Percentiles rank a stretch among this genome's conserved stretches.
Conservation (phyloP, 257 asterid genomes). For the Capsicum pubescens region DNA sequence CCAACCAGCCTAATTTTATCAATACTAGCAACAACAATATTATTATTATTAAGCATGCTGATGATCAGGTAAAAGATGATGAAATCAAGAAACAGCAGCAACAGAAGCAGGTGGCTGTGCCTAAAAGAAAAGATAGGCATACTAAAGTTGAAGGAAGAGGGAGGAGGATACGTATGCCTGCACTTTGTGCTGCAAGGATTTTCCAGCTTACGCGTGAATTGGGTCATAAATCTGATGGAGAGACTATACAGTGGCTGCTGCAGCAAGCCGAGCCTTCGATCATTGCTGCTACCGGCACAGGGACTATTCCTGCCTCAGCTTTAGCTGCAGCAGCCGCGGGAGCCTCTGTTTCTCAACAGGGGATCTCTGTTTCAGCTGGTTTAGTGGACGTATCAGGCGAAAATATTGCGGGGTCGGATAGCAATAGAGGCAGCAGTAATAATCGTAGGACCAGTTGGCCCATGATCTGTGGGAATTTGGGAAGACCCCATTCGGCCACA, state of each 20-base stretch:
- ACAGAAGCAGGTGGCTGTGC: slow-evolving; percentile 35
- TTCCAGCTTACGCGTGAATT: slow-evolving; percentile 74
- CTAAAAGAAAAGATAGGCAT: slow-evolving; percentile 74
- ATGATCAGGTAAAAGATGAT: slow-evolving; percentile 47
- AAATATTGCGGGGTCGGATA: neutral
- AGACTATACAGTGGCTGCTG: slow-evolving; percentile 78
- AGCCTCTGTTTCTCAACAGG: slow-evolving; percentile 52
- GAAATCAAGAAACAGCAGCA: slow-evolving; percentile 49
- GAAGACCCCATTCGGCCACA: slow-evolving; percentile 53
- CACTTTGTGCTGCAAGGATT: slow-evolving; percentile 76
- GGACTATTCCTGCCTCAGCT: slow-evolving; percentile 80
- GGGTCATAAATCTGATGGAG: slow-evolving; percentile 85
- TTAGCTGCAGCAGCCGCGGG: slow-evolving; percentile 61
- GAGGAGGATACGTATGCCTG: slow-evolving; percentile 82
- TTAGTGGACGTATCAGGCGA: slow-evolving; percentile 53
- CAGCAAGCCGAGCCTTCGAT: slow-evolving; percentile 82
- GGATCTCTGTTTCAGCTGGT: slow-evolving; percentile 53
- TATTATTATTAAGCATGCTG: slow-evolving; percentile 36
- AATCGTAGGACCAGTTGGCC: slow-evolving; percentile 61
- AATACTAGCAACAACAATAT: neutral
- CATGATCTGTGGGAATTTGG: slow-evolving; percentile 53
- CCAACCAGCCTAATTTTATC: slow-evolving; percentile 41
- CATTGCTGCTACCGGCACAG: slow-evolving; percentile 77
- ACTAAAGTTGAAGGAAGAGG: slow-evolving; percentile 84
- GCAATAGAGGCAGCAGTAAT: slow-evolving; percentile 38